Conservation (phyloP, 140 eudicot species). For the Senecio squalidus region DNA sequence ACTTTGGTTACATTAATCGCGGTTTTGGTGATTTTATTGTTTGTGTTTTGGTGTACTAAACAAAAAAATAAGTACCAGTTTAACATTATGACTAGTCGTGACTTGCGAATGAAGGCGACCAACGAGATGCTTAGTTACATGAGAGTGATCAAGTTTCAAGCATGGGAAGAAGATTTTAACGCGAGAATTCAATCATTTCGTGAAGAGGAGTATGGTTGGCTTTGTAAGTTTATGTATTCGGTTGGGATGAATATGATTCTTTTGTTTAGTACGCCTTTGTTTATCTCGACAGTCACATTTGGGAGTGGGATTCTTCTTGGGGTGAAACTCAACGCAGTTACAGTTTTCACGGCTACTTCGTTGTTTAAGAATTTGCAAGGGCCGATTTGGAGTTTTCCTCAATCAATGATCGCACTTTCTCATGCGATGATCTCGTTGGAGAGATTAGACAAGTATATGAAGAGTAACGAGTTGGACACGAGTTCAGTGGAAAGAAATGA, state of each 20-base stretch:
- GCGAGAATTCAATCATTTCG: slow-evolving; percentile 43
- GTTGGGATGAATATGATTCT: slow-evolving; percentile 34
- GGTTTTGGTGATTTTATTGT: slow-evolving; percentile 30
- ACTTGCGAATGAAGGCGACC: slow-evolving; percentile 67
- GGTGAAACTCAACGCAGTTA: slow-evolving; percentile 40
- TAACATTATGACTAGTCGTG: slow-evolving; percentile 53
- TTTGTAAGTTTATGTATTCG: slow-evolving; percentile 53
- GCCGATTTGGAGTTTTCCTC: slow-evolving; percentile 65
- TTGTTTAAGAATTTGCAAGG: slow-evolving; percentile 64
- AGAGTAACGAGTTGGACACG: slow-evolving; percentile 50
- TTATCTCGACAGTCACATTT: slow-evolving; percentile 55
- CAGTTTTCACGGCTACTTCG: slow-evolving; percentile 71
- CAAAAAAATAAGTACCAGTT: slow-evolving; percentile 44
- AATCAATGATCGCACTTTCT: slow-evolving; percentile 60
- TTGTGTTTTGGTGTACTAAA: slow-evolving; percentile 23
- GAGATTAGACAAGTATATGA: slow-evolving; percentile 59
- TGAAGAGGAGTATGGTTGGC: slow-evolving; percentile 58
- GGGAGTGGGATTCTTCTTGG: slow-evolving; percentile 46
- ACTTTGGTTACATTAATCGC: slow-evolving; percentile 32
- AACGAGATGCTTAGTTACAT: slow-evolving; percentile 69
- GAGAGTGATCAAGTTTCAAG: slow-evolving; percentile 88
- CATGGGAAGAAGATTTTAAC: slow-evolving; percentile 82
- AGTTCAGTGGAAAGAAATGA: slow-evolving; percentile 45
- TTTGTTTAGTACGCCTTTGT: slow-evolving; percentile 52
- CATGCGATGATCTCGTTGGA: slow-evolving; percentile 68